Conservation (phyloP, 352 stramenopile species). For the Thraustotheca clavata region DNA sequence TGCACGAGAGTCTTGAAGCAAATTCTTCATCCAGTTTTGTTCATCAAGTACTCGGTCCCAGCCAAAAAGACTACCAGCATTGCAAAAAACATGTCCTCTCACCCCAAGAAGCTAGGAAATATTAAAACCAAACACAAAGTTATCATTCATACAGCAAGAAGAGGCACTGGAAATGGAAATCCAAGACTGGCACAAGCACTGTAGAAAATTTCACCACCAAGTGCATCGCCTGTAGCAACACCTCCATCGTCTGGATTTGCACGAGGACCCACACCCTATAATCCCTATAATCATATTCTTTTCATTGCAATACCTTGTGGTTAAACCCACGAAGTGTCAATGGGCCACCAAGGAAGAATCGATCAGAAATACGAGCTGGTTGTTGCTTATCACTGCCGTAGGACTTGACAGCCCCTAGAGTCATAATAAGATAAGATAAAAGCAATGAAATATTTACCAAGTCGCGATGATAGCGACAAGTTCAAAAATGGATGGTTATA, state of each 20-base stretch:
- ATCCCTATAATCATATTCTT: neutral
- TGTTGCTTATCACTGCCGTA: conserved; percentile 23
- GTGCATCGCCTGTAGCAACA: conserved; percentile 67
- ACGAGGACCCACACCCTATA: conserved; percentile 79
- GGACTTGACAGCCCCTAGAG: conserved; percentile 19
- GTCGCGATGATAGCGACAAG: conserved; percentile 70
- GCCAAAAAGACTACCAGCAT: conserved; percentile 84
- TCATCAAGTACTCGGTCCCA: conserved; percentile 78
- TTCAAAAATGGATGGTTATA: conserved; percentile 69
- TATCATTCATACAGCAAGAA: conserved; percentile 52
- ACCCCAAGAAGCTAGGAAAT: conserved; percentile 59
- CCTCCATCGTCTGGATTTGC: conserved; percentile 81
- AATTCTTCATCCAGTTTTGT: conserved; percentile 87
- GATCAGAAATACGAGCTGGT: conserved; percentile 85
- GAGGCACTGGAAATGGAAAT: conserved; percentile 75
- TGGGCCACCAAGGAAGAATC: conserved; percentile 86
- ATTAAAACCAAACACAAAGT: neutral
- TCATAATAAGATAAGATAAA: conserved; percentile 38
- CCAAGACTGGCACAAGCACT: conserved; percentile 72
- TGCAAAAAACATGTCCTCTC: conserved; percentile 83
- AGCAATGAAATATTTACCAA: conserved; percentile 79
- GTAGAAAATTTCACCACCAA: conserved; percentile 87
- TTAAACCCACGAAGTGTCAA: conserved; percentile 87
- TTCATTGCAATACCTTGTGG: conserved; percentile 27
- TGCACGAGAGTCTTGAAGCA: conserved; percentile 78